Evolutionary conservation across 768 basidiomycete genomes (phyloP), one percentile per base, ranked within the genome.

Genomic region (Kockovaella imperatae): DNA sequence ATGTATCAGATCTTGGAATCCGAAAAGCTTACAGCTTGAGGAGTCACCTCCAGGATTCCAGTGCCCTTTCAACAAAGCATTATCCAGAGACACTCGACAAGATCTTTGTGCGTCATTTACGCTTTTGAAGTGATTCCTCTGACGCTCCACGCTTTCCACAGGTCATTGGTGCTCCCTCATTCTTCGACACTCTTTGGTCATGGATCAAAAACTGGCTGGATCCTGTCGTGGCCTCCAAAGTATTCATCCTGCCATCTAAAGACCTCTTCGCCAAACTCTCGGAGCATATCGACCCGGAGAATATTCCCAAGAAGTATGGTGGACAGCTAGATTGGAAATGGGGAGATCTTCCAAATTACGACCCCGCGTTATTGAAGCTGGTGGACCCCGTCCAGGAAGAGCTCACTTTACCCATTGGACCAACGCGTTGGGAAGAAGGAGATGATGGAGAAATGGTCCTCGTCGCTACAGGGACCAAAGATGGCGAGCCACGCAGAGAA

Each of bases 151-250:
- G 47, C 47, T 48, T 24, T 39, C 20, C 3, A 3, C 35, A 61
- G 56, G 49, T 89, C 45, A 80, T 89, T 45, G 87, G 88, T 55
- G 81, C 85, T 0, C 87, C 87, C 0, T 74, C 79, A 0, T 89
- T 87, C 75, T 89, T 89, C 69, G 79, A 83, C 2, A 84, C 82
- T 1, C 74, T 88, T 8, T 89, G 86, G 86, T 77, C 76, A 26
- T 88, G 86, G 86, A 76, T 88, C 64, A 86, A 84, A 75, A 35
- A 45, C 13, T 59, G 83, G 82, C 87, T 87, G 67, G 86, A 87
- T 62, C 81, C 83, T 64, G 79, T 78, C 35, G 87, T 85, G 11
- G 78, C 82, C 15, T 76, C 76, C 50, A 89, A 89, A 74, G 81
- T 90, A 26, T 79, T 83, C 60, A 76, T 90, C 28, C 74, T 88